Percentiles rank a stretch among this genome's conserved stretches.
Conservation (phyloP, 371 early-diverging fungal genomes). For the Mortierella sp. region DNA sequence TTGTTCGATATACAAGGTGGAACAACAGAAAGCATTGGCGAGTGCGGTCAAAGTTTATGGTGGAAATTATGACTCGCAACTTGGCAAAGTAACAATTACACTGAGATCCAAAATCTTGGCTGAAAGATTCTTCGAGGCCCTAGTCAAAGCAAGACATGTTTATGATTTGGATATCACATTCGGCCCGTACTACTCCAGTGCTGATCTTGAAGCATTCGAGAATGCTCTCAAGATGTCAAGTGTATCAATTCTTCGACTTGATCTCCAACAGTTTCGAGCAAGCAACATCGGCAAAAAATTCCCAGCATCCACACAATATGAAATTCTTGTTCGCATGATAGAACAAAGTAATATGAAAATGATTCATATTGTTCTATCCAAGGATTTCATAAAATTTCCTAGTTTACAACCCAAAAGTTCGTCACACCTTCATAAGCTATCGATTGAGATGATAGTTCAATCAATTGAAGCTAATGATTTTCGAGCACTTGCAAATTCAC, state of each 20-base stretch:
- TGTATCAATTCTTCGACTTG: slow-evolving; percentile 19
- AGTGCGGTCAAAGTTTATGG: slow-evolving; percentile 5
- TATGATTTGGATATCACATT: slow-evolving; percentile 7
- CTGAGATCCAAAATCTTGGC: slow-evolving; percentile 9
- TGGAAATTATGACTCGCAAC: slow-evolving; percentile 10
- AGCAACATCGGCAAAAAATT: slow-evolving; percentile 4
- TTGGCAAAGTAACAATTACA: slow-evolving; percentile 3
- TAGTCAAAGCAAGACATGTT: slow-evolving; percentile 14
- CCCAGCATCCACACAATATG: slow-evolving; percentile 2
- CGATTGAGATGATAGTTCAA: neutral
- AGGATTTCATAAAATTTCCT: neutral
- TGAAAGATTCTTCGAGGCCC: slow-evolving; percentile 4
- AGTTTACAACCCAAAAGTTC: slow-evolving; percentile 3
- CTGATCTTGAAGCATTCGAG: slow-evolving; percentile 13
- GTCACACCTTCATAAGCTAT: slow-evolving; percentile 9
- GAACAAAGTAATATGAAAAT: slow-evolving; percentile 12
- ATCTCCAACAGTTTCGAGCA: slow-evolving; percentile 5
- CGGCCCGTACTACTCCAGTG: slow-evolving; percentile 11
- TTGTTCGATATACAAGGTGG: slow-evolving; percentile 1
- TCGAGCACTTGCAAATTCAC: neutral
- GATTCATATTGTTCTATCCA: slow-evolving; percentile 19
- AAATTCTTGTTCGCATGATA: neutral
- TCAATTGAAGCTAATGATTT: neutral
- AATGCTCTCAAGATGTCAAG: slow-evolving; percentile 8
- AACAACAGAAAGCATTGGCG: neutral